Evolutionary conservation across 2,329 filamentous ascomycete species (phyloP).

Genomic region (Penicillium sp.): DNA sequence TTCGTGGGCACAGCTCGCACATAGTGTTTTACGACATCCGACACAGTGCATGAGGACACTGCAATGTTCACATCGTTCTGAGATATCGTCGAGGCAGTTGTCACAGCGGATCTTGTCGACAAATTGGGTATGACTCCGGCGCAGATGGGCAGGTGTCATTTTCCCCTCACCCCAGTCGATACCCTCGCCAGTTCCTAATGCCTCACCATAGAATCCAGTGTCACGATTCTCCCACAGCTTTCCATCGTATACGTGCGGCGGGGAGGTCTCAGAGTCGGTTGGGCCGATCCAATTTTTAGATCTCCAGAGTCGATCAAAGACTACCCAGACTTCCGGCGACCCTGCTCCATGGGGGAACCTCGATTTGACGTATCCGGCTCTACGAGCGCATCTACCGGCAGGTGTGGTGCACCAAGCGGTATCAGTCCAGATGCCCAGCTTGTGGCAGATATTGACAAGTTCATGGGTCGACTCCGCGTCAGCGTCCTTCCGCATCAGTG

Average conservation of each 20-base stretch:
- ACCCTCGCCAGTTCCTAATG: slow-evolving; percentile 51
- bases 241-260: slow-evolving; percentile 45
- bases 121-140: slow-evolving; percentile 54
- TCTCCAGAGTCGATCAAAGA: slow-evolving; percentile 59
- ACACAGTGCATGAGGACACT: slow-evolving; percentile 62
- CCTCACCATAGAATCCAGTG: slow-evolving; percentile 54
- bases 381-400: slow-evolving; percentile 54
- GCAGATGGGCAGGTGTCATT: slow-evolving; percentile 53
- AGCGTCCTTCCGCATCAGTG: slow-evolving; percentile 55
- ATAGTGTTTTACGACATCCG: slow-evolving; percentile 59
- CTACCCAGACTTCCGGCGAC: slow-evolving; percentile 60
- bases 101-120: slow-evolving; percentile 55
- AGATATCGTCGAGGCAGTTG: slow-evolving; percentile 52
- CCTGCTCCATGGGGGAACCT: slow-evolving; percentile 50
- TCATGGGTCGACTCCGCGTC: slow-evolving; percentile 62
- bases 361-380: slow-evolving; percentile 57
- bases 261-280: slow-evolving; percentile 26
- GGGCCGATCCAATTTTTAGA: slow-evolving; percentile 58
- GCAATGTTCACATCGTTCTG: slow-evolving; percentile 59
- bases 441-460: slow-evolving; percentile 58
- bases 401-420: slow-evolving; percentile 61
- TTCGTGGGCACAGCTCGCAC: slow-evolving; percentile 59
- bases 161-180: slow-evolving; percentile 52
- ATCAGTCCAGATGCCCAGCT: slow-evolving; percentile 60
- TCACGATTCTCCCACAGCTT: slow-evolving; percentile 58